Percentiles rank a stretch among this genome's conserved stretches.
Evolutionary conservation across 140 eudicot genomes (phyloP).

Genomic region (Flaveria floridana): DNA sequence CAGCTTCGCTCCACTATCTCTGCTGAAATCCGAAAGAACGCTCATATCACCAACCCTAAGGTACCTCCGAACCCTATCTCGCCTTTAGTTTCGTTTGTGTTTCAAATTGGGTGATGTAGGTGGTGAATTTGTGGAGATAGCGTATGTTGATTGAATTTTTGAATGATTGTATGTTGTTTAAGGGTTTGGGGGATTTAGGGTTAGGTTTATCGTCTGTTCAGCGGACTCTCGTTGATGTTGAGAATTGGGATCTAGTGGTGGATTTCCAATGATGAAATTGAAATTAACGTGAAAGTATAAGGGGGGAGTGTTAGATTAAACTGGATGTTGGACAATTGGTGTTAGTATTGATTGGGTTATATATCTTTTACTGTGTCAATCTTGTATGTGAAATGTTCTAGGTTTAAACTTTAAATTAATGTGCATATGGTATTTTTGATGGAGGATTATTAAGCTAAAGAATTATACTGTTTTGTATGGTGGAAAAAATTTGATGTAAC

Average conservation of each 20-base stretch:
- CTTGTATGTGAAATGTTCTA: constrained; percentile 1
- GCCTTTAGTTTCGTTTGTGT: neutral
- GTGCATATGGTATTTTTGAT: neutral
- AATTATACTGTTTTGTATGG: neutral
- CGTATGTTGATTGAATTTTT: constrained; percentile 11
- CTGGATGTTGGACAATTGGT: neutral
- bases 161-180: too few relatives aligned
- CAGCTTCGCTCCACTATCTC: constrained; percentile 77
- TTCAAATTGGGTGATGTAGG: neutral
- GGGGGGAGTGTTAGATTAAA: too few relatives aligned
- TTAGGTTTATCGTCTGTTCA: too few relatives aligned
- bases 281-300: too few relatives aligned
- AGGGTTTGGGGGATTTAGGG: too few relatives aligned
- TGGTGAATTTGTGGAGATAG: neutral
- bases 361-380: neutral
- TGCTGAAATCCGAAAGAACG: constrained; percentile 75
- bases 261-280: too few relatives aligned
- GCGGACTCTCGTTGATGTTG: too few relatives aligned
- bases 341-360: neutral
- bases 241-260: too few relatives aligned
- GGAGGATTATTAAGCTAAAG: neutral
- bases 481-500: neutral
- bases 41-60: constrained; percentile 73
- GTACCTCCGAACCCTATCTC: constrained; percentile 25
- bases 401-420: constrained; percentile 9